These are phyloP conservation scores for Diaporthe sp. DNA, from an alignment of 2,329 filamentous ascomycete species.

Conservation along the genomic window DNA sequence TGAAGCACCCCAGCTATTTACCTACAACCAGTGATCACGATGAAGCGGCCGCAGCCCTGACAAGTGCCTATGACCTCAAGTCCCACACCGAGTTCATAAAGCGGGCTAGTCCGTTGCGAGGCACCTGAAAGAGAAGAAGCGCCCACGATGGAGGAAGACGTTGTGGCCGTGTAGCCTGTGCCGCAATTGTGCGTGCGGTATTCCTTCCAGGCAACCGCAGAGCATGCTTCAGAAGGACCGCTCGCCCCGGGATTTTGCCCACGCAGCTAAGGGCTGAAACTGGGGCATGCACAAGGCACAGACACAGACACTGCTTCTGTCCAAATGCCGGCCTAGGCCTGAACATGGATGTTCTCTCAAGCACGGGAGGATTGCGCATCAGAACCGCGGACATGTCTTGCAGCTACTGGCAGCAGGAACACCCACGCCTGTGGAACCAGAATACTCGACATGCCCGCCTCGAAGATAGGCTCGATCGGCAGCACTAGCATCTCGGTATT, in stretches of 20 bases:
- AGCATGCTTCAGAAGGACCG: not conserved
- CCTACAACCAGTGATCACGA: not conserved
- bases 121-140: not conserved
- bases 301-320: no score
- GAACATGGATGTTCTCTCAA: not conserved
- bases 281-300: not conserved
- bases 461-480: not conserved
- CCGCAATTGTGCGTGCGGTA: not conserved
- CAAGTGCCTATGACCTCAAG: not conserved
- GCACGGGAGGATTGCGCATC: not conserved
- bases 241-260: not conserved
- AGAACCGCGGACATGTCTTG: not conserved
- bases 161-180: not conserved
- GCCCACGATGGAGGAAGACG: not conserved
- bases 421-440: not conserved
- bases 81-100: not conserved
- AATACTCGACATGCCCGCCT: not conserved
- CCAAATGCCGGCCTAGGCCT: constrained; percentile 23
- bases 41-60: not conserved
- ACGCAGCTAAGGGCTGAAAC: not conserved
- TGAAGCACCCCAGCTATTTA: not conserved
- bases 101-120: not conserved
- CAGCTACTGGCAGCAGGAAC: constrained; percentile 6
- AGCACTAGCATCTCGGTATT: not conserved
- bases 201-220: constrained; percentile 19